Conservation (phyloP, 495 filamentous ascomycete genomes). For the Penicillium tannophilum region DNA sequence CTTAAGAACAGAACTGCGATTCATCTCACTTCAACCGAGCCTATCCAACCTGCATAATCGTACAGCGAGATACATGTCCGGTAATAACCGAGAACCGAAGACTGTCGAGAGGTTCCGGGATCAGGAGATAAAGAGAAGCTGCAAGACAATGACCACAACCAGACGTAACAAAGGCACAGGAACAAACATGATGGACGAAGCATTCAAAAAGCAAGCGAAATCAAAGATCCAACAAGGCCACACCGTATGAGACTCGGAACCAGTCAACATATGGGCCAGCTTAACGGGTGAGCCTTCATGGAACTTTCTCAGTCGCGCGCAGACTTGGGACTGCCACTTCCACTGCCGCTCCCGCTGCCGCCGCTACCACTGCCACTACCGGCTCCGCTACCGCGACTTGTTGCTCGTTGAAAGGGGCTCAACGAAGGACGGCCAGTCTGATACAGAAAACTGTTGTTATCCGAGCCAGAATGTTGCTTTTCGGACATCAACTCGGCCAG, state of each 20-base stretch:
- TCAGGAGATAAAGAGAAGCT: slow-evolving; percentile 10
- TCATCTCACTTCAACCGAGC: slow-evolving; percentile 24
- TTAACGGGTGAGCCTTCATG: slow-evolving; percentile 14
- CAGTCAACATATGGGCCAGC: slow-evolving; percentile 1
- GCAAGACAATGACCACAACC: slow-evolving; percentile 1
- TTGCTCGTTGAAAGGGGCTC: slow-evolving; percentile 47
- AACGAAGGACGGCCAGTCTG: slow-evolving; percentile 35
- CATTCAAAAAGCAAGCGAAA: neutral
- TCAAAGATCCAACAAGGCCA: neutral
- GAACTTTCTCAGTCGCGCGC: slow-evolving; percentile 30
- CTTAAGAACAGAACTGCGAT: slow-evolving; percentile 27
- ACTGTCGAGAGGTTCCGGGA: slow-evolving; percentile 12
- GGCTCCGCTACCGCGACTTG: slow-evolving; percentile 48
- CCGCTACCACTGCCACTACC: slow-evolving; percentile 50
- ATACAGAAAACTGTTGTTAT: slow-evolving; percentile 34
- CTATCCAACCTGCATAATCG: slow-evolving; percentile 11
- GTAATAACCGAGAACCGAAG: slow-evolving; percentile 4
- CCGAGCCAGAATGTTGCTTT: slow-evolving; percentile 37
- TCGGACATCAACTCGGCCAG: slow-evolving; percentile 37
- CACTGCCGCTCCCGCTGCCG: slow-evolving; percentile 43
- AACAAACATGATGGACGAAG: slow-evolving; percentile 1
- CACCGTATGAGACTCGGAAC: slow-evolving; percentile 2
- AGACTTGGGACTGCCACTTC: slow-evolving; percentile 50
- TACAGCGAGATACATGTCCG: slow-evolving; percentile 18
- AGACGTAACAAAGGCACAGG: slow-evolving; percentile 1